A percentile compares a stretch with the other conserved stretches of the same genome.
Conservation (phyloP, 768 basidiomycete species). For the Suillus sp. region DNA sequence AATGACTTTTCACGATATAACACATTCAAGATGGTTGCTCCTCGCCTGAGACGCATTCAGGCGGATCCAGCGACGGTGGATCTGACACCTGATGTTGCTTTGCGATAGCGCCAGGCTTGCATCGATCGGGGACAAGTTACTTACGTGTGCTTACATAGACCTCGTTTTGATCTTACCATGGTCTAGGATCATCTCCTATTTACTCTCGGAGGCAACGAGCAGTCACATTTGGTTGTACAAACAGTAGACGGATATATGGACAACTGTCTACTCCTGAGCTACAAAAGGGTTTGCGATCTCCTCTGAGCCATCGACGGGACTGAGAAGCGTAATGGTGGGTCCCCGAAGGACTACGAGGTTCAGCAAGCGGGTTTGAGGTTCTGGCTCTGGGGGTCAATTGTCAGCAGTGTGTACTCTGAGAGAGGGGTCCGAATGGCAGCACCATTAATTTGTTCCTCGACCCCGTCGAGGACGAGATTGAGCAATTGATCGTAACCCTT, state of each 20-base stretch:
- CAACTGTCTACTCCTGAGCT: conserved; percentile 54
- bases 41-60: conserved; percentile 18
- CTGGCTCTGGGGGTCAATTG: conserved; percentile 50
- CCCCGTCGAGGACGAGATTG: conserved; percentile 96
- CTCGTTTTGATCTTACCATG: conserved; percentile 11
- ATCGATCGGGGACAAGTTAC: conserved; percentile 2
- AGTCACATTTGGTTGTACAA: not conserved
- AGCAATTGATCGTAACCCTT: conserved; percentile 97
- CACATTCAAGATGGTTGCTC: conserved; percentile 22
- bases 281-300: conserved; percentile 92
- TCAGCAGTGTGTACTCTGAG: not conserved
- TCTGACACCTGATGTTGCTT: conserved; percentile 12
- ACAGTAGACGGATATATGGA: conserved; percentile 6
- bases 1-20: conserved; percentile 23
- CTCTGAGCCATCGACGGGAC: conserved; percentile 93
- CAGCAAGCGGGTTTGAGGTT: conserved; percentile 63
- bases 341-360: conserved; percentile 92
- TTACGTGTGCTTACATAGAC: conserved; percentile 4
- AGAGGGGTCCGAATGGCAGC: conserved; percentile 18
- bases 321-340: conserved; percentile 91
- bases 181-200: conserved; percentile 19
- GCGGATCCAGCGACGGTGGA: conserved; percentile 21
- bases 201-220: conserved; percentile 20
- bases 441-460: conserved; percentile 82
- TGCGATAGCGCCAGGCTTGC: conserved; percentile 7